phyloP scores from a whole-genome alignment of 1,139 yeast genomes.

The Williopsis jadinii region DNA sequence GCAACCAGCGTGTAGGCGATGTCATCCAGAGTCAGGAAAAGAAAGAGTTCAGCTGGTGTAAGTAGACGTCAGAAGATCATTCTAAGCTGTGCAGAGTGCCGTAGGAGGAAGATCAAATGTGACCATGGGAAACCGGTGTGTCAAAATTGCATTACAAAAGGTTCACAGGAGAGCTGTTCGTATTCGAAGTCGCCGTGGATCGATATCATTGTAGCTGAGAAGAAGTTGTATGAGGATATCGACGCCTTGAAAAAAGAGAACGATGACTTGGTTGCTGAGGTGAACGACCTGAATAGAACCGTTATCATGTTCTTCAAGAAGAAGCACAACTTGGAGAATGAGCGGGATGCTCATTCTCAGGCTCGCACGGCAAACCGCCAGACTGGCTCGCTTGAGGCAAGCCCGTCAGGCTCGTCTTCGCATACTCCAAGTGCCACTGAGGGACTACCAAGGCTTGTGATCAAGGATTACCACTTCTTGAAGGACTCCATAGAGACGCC shows the following conservation, averaged over 20 bases:
- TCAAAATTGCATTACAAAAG: slow-evolving; percentile 40
- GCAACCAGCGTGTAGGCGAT: background rate
- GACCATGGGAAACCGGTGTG: slow-evolving; percentile 53
- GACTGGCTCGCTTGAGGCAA: too few species aligned
- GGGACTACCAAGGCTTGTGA: background rate
- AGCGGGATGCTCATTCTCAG: background rate
- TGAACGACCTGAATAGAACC: slow-evolving; percentile 9
- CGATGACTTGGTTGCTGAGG: slow-evolving; percentile 13
- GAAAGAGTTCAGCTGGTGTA: too few species aligned
- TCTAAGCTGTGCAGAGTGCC: slow-evolving; percentile 39
- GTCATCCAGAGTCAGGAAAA: background rate
- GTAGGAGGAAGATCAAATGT: slow-evolving; percentile 47
- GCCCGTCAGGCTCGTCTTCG: too few species aligned
- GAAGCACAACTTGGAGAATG: slow-evolving; percentile 5
- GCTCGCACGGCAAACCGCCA: too few species aligned
- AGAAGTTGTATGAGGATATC: slow-evolving; percentile 16
- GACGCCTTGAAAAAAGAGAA: slow-evolving; percentile 15
- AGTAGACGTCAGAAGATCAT: slow-evolving; percentile 33
- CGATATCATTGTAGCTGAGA: slow-evolving; percentile 16
- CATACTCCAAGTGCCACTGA: too few species aligned
- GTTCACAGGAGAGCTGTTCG: slow-evolving; percentile 15
- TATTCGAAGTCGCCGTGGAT: slow-evolving; percentile 21
- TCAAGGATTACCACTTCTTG: slow-evolving; percentile 12
- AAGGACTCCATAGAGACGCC: slow-evolving; percentile 13
- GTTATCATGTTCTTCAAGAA: slow-evolving; percentile 9